Evolutionary conservation across 306 rosid genomes (phyloP).

Genomic region (Delonix regia): DNA sequence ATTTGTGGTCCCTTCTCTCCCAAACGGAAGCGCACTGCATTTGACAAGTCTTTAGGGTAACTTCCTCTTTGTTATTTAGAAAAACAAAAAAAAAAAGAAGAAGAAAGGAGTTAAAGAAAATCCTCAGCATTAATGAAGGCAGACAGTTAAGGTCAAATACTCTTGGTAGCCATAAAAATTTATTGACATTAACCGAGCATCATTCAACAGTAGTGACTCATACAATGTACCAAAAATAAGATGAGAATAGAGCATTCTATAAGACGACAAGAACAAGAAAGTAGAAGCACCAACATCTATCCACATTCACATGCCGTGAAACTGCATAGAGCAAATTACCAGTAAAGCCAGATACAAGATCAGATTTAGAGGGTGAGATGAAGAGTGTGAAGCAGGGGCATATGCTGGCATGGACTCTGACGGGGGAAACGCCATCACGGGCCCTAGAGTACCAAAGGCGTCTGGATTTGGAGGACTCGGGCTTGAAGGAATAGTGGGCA

Average conservation of each 20-base stretch:
- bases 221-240: not conserved
- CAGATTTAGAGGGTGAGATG: conserved; percentile 32
- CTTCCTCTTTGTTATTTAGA: no score
- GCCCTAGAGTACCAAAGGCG: conserved; percentile 14
- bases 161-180: conserved; percentile 13
- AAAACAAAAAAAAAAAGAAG: not conserved
- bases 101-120: not conserved
- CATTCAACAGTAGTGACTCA: conserved; percentile 11
- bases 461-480: conserved; percentile 59
- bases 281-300: conserved; percentile 23
- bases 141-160: not conserved
- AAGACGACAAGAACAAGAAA: conserved; percentile 16
- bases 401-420: conserved; percentile 38
- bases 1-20: conserved; percentile 38
- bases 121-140: not conserved
- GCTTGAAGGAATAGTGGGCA: conserved; percentile 53
- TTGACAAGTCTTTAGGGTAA: not conserved
- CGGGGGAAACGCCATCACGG: conserved; percentile 46
- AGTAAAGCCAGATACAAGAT: conserved; percentile 24
- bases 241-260: conserved; percentile 2
- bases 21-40: not conserved
- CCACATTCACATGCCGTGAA: conserved; percentile 47
- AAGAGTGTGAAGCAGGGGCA: conserved; percentile 44
- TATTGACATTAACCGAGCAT: conserved; percentile 20
- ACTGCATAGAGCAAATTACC: conserved; percentile 41